A percentile compares a stretch with the other conserved stretches of the same genome.
phyloP scores from a whole-genome alignment of 495 filamentous ascomycete species.

The Hypoxylon lienhwacheense region DNA sequence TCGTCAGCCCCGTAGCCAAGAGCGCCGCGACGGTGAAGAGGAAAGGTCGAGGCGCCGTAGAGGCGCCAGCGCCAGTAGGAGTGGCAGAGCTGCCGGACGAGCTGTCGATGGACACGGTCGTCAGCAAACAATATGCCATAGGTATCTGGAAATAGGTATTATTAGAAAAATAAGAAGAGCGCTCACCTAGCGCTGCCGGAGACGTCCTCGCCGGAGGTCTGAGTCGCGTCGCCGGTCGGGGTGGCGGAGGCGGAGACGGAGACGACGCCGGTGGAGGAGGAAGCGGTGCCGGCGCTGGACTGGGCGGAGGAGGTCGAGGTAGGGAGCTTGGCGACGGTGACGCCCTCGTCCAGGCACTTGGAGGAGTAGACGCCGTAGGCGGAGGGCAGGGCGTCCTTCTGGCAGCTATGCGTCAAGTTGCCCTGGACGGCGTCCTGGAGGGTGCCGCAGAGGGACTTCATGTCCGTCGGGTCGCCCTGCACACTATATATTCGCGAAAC shows the following conservation, averaged over 20 bases:
- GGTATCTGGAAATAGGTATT: not conserved
- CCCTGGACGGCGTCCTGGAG: conserved; percentile 33
- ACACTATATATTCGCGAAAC: conserved; percentile 24
- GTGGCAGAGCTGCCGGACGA: conserved; percentile 9
- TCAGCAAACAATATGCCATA: conserved; percentile 20
- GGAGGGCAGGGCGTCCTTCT: conserved; percentile 25
- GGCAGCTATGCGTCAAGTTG: conserved; percentile 40
- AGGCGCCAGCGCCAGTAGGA: conserved; percentile 22
- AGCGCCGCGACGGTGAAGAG: conserved; percentile 30
- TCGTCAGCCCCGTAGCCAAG: conserved; percentile 31
- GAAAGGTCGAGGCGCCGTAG: conserved; percentile 26
- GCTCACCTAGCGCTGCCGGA: conserved; percentile 26
- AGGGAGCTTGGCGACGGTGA: conserved; percentile 36
- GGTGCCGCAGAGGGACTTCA: conserved; percentile 39
- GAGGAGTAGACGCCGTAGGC: conserved; percentile 38
- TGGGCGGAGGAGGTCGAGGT: conserved; percentile 23
- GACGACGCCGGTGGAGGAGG: conserved; percentile 12
- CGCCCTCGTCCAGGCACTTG: conserved; percentile 38
- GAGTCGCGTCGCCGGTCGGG: conserved; percentile 8
- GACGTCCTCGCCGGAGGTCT: conserved; percentile 6
- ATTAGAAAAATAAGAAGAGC: not conserved
- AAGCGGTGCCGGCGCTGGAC: conserved; percentile 18
- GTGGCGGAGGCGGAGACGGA: conserved; percentile 16
- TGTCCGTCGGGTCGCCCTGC: conserved; percentile 40
- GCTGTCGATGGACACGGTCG: not conserved